Evolutionary conservation across 345 rosid genomes (phyloP), one percentile per base, ranked within the genome.

Genomic region (Lepidium didymum): DNA sequence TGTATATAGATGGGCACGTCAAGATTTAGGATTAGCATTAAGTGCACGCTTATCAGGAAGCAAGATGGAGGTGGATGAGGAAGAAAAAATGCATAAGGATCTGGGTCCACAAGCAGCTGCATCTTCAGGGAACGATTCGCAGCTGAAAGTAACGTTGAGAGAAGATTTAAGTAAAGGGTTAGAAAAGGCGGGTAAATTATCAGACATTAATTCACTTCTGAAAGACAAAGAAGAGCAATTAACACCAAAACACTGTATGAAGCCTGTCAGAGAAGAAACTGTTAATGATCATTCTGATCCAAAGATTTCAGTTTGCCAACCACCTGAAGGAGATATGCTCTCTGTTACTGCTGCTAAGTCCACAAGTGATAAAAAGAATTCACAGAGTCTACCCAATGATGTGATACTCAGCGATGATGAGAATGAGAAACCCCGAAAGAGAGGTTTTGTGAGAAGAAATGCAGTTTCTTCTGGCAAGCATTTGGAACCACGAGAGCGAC

Each of bases 1-100:
- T 56, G 83, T 95, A 23, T 95, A 91, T 79, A 82, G 94, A 82
- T 95, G 99, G 99, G 96, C 96, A n/a, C 86, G 81, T 78, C 87
- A 81, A 33, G 97, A 91, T 83, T 92, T 95, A 73, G 99, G 98
- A 60, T 79, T 95, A 53, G 90, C 94, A 62, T 80, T 91, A 76
- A 82, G 85, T 77, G 56, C 90, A 44, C 68, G 65, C 9, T 38
- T 80, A 64, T 67, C 87, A 13, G 84, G 69, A 53, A 85, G 74
- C 72, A 86, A 72, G 35, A 50, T 54, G 54, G 79, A 68, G 16
- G 70, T 63, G 18, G 77, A 62, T 79, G 83, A 68, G 14, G 87
- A 86, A 73, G 83, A 59, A 56, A 27, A 64, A 35, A 60, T 69
- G 29, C 49, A 23, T 23, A 69, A 75, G 64, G 83, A 70, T 49